Evolutionary conservation across 2,329 filamentous ascomycete species (phyloP).

Genomic region (Akanthomyces uredinophilus): DNA sequence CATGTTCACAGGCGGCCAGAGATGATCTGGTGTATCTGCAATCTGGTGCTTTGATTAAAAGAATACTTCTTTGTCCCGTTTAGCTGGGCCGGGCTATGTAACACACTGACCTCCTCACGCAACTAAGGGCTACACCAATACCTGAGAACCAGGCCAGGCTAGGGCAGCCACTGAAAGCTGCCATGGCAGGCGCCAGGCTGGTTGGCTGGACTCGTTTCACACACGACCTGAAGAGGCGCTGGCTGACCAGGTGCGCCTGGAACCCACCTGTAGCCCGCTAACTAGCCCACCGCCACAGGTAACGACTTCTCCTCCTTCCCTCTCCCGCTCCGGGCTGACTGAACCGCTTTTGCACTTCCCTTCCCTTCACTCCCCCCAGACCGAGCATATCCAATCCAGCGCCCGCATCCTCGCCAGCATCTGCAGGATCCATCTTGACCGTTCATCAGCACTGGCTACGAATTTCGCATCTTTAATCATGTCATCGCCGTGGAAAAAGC

Average conservation of each 20-base stretch:
- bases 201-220: not conserved
- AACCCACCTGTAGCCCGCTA: not conserved
- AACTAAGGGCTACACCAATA: no score
- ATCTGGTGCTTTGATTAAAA: not conserved
- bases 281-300: not conserved
- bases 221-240: not conserved
- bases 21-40: not conserved
- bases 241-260: not conserved
- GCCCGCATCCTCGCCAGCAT: not conserved
- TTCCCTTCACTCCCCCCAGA: constrained; percentile 11
- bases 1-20: not conserved
- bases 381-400: not conserved
- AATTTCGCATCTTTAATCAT: constrained; percentile 32
- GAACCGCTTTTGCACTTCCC: constrained; percentile 10
- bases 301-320: not conserved
- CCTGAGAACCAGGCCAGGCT: no score
- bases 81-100: not conserved
- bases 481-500: constrained; percentile 58
- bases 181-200: not conserved
- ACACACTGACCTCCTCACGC: not conserved
- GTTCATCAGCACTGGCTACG: not conserved
- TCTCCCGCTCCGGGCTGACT: not conserved
- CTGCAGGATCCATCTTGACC: not conserved
- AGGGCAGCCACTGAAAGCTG: not conserved
- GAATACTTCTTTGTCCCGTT: not conserved